Base-by-base conservation (phyloP, 176 grass and related monocot species). In the Ensete glaucum region DNA sequence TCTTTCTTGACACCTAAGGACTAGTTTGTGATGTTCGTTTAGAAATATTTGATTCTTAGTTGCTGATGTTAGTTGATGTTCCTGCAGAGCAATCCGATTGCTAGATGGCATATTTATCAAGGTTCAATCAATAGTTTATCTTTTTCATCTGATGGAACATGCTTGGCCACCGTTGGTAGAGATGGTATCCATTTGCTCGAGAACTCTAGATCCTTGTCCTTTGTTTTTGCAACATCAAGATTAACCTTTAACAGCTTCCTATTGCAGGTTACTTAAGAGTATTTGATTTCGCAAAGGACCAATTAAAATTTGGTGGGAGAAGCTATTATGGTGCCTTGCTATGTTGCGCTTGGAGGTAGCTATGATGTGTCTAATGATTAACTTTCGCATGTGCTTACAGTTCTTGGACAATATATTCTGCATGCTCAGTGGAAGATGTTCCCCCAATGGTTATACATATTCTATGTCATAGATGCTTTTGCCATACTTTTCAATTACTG, bases 41-140 rank as follows among this genome's bases (percentile, higher is more conserved):
- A 11, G 2, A 64, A 62, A 12, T 50, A 59, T 62, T 10, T 57
- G 57, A 75, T 80, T 62, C 80, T 84, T 77, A 56, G 64, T 86
- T 81, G 68, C 50, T 79, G 71, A 22, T n/a, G 72, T 77, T 87
- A 56, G 19, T 54, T 56, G 81, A 81, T 89, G 20, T 76, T 77
- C 72, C 62, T 81, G 71, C 84, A 95, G 96, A 88, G 85, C 52
- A 99, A 99, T 83, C 91, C 96, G 75, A 67, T 80, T 68, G 88
- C 91, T 76, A 91, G 91, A 82, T 99, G 96, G 91, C 96, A 95
- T 79, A 95, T 99, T 54, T 99, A 85, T 85, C 84, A 88, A 81
- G 91, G 96, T 89, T 82, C 91, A 74, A 85, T 95, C 80, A 99
- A 94, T 79, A 84, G 78, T 77, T 84, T 95, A 66, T 99, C 90